Evolutionary conservation across 768 basidiomycete genomes (phyloP), one percentile per base, ranked within the genome.

Genomic region (Trametes gibbosa): DNA sequence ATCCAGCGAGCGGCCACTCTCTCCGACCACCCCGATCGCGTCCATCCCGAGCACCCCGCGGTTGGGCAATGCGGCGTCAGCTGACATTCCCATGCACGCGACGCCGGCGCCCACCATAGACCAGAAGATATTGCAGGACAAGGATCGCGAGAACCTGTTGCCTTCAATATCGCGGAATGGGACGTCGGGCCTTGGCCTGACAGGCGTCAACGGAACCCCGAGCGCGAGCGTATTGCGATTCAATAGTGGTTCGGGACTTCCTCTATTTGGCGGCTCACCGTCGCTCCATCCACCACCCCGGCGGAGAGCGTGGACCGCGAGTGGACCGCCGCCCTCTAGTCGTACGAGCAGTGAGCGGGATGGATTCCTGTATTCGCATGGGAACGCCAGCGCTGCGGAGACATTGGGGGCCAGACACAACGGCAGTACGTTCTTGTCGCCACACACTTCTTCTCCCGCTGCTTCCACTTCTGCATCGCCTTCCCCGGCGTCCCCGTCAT

Each of bases 121-220:
- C 41, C 62, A 73, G 40, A 79, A 71, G 73, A 78, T 74, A 57
- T 74, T 72, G 21, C 74, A 70, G 51, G 74, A 77, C 50, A 69
- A 72, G 16, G 76, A 78, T 52, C 70, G 64, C 16, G 65, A 66
- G 13, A 55, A 45, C 27, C 16, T 63, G 4, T 40, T 63, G 13
- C 57, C 57, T 3, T 32, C 51, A 0, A 9, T 58, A n/a, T 25
- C 45, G n/a, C 56, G 58, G 9, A 50, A 52, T 32, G 52, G 46
- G 17, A 12, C 23, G 10, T 39, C 57, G 13, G 50, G 49, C 13
- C 27, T 59, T 9, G 51, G 48, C 12, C 14, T 46, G 24, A 46
- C 53, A 4, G 50, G 56, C 12, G 19, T 62, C 7, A 57, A 49
- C 25, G 51, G 56, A 5, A 46, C 24, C 21, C 5, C 58, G 45